A percentile compares a stretch with the other conserved stretches of the same genome.
These are phyloP conservation scores for Gossypium aridum DNA, from an alignment of 441 rosid genomes.

Conservation along the genomic window DNA sequence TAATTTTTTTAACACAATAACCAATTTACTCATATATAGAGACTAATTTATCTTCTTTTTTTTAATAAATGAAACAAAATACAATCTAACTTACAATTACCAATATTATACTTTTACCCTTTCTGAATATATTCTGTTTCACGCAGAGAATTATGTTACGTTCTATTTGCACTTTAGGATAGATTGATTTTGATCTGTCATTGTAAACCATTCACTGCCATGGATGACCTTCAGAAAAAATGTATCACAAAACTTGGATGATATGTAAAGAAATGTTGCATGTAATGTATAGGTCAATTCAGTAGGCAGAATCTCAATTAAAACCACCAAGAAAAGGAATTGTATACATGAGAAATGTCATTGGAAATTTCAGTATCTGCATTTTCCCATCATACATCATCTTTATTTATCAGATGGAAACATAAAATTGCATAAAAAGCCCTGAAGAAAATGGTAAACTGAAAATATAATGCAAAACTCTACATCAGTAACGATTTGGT, in stretches of 20 bases:
- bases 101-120: neutral
- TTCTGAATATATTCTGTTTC: neutral
- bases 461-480: neutral
- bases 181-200: neutral
- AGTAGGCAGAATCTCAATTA: neutral
- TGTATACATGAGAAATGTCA: neutral
- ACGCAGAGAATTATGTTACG: neutral
- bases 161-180: neutral
- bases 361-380: neutral
- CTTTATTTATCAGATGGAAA: conserved; percentile 10
- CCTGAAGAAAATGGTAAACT: conserved; percentile 2
- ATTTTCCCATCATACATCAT: conserved; percentile 8
- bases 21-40: too few species aligned
- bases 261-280: neutral
- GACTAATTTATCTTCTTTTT: too few species aligned
- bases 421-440: neutral
- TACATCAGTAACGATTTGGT: neutral
- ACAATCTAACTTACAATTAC: neutral
- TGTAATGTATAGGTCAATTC: neutral
- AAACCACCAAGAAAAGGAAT: neutral
- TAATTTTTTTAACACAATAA: too few species aligned
- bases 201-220: neutral
- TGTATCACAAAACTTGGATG: neutral
- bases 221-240: neutral
- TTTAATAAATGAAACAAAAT: neutral